Base-by-base conservation (phyloP, 1,284 basidiomycete genomes). In the Boletus sp. region DNA sequence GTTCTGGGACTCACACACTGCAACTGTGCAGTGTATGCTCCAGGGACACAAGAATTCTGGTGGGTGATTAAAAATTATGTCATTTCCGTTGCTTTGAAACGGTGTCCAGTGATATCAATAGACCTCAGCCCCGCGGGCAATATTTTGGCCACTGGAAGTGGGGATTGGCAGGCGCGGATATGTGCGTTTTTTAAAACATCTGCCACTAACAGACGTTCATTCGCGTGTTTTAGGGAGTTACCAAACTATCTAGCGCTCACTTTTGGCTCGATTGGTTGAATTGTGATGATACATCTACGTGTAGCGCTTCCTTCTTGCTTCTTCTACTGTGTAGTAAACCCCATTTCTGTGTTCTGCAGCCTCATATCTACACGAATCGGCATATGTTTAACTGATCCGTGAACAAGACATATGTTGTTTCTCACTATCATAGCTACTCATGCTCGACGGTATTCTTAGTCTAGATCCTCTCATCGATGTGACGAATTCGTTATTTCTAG, bases 41-140 rank as follows among this genome's bases (percentile, higher is more conserved):
- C 89, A 92, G 67, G 91, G 91, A 3, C 91, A 94, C 69, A 93
- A 92, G 69, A 94, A 94, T 65, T 87, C 86, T 35, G 84, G 77
- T 83, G 45, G 22, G 64, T 52, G 33, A 35, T n/a, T 22, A 16
- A 17, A 33, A 16, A 25, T 43, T 5, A n/a, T 27, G 41, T 38
- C 23, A 35, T 49, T 20, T 37, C 44, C 19, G 23, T 59, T 34
- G 44, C 45, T 48, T 42, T 56, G 17, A 66, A 25, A 41, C 37
- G 50, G 41, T 51, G 37, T 45, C 42, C 50, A 82, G 91, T 94
- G 52, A 94, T 93, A 56, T 89, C 88, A 19, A 88, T 94, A 61
- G 88, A 91, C 60, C 71, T 93, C 37, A 87, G 84, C 55, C 83
- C 84, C 8, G 74, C 80, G 20, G 87, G 87, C 14, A 82, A 81